These are phyloP conservation scores for Paracoccidioides lutzii DNA, from an alignment of 2,329 filamentous ascomycete genomes.

Conservation along the genomic window DNA sequence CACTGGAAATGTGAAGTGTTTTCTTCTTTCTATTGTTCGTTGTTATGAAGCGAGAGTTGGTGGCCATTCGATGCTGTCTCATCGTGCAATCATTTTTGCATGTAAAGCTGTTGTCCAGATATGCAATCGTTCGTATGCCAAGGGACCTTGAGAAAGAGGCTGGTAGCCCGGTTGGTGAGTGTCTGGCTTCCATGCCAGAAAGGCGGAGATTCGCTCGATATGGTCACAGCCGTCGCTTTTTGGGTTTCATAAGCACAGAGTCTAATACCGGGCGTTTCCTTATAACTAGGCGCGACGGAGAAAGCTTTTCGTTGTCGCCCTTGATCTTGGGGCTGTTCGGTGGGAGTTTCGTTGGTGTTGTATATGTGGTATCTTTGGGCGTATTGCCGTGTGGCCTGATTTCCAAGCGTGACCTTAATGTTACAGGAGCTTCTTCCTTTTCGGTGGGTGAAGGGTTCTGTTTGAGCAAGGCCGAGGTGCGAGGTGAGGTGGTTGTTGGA, in stretches of 20 bases:
- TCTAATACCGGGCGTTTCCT: constrained; percentile 21
- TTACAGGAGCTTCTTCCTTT: not conserved
- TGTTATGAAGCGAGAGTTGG: too few relatives aligned
- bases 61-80: too few relatives aligned
- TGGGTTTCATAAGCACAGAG: constrained; percentile 20
- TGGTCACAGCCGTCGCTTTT: constrained; percentile 15
- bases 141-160: too few relatives aligned
- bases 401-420: not conserved
- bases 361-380: not conserved
- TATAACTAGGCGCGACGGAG: constrained; percentile 11
- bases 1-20: too few relatives aligned
- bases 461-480: not conserved
- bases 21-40: too few relatives aligned
- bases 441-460: not conserved
- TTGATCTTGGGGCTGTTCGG: not conserved
- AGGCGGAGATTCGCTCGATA: too few relatives aligned
- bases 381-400: not conserved
- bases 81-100: too few relatives aligned
- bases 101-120: too few relatives aligned
- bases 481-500: constrained; percentile 1
- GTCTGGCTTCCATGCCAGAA: too few relatives aligned
- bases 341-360: not conserved
- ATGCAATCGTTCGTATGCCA: too few relatives aligned
- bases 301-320: not conserved
- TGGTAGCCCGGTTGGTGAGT: too few relatives aligned